Evolutionary conservation across 768 basidiomycete species (phyloP).

Genomic region (Hygrocybe punicea): DNA sequence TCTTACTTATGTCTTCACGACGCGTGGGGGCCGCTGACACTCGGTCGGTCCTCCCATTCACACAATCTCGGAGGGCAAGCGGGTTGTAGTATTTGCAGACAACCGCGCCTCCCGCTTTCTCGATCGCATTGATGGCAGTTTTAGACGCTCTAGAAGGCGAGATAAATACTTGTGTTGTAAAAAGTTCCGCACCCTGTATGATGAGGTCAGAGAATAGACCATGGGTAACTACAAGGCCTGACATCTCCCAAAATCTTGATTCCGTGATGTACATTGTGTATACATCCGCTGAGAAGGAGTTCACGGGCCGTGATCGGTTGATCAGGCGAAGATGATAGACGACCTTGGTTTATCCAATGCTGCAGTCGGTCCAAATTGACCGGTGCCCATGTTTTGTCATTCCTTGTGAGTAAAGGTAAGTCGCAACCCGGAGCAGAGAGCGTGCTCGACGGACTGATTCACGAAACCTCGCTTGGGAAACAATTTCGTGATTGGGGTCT

Average conservation of each 20-base stretch:
- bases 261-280: constrained; percentile 87
- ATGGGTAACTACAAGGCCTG: constrained; percentile 22
- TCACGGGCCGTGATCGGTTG: constrained; percentile 86
- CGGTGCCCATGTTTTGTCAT: constrained; percentile 70
- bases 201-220: not conserved
- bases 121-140: constrained; percentile 81
- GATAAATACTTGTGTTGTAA: constrained; percentile 73
- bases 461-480: constrained; percentile 95
- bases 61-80: constrained; percentile 74
- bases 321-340: constrained; percentile 71
- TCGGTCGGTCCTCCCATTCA: constrained; percentile 69
- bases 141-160: constrained; percentile 82
- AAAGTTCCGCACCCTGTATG: constrained; percentile 58
- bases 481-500: constrained; percentile 85
- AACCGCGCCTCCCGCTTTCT: constrained; percentile 75
- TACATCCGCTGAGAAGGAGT: constrained; percentile 77
- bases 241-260: constrained; percentile 89
- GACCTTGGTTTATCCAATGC: constrained; percentile 84
- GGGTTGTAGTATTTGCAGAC: constrained; percentile 90
- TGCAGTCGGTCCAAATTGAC: constrained; percentile 87
- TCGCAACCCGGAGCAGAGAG: not conserved
- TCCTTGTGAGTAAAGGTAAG: constrained; percentile 42
- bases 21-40: constrained; percentile 78
- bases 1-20: constrained; percentile 78
- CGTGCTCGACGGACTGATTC: constrained; percentile 67